These are phyloP conservation scores for Heliamphora exappendiculata DNA, from an alignment of 148 eudicot genomes.

Conservation along the genomic window DNA sequence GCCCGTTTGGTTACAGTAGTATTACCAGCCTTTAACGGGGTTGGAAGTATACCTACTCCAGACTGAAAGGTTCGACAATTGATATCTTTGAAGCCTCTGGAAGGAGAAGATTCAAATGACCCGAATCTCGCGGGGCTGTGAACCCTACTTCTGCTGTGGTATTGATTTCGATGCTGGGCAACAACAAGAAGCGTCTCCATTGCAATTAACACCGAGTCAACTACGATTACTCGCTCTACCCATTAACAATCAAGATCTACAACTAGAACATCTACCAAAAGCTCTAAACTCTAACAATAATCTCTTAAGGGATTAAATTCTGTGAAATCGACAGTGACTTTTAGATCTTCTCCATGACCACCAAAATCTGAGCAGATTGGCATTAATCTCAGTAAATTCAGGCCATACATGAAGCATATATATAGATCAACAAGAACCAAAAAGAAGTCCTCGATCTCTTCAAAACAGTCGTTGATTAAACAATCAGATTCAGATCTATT, in stretches of 20 bases:
- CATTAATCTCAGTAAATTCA: slow-evolving; percentile 21
- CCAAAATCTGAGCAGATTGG: slow-evolving; percentile 36
- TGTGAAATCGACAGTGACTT: not conserved
- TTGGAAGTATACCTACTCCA: slow-evolving; percentile 55
- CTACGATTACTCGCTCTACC: not conserved
- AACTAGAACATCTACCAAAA: not conserved
- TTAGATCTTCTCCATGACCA: slow-evolving; percentile 46
- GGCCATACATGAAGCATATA: slow-evolving; percentile 23
- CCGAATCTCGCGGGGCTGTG: slow-evolving; percentile 20
- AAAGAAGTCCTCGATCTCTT: slow-evolving; percentile 12
- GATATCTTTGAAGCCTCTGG: slow-evolving; percentile 41
- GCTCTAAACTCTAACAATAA: slow-evolving; percentile 11
- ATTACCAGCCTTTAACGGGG: slow-evolving; percentile 34
- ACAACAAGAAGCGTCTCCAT: slow-evolving; percentile 73
- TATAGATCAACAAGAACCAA: not conserved
- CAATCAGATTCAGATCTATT: slow-evolving; percentile 34
- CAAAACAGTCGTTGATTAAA: not conserved
- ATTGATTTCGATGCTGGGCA: slow-evolving; percentile 55
- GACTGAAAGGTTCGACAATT: slow-evolving; percentile 67
- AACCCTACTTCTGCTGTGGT: slow-evolving; percentile 29
- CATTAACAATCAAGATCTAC: slow-evolving; percentile 10
- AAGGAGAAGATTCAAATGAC: slow-evolving; percentile 33
- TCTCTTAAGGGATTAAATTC: not conserved
- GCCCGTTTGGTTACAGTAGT: slow-evolving; percentile 30
- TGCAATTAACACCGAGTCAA: slow-evolving; percentile 6